Evolutionary conservation across 176 grass and related monocot genomes (phyloP), one percentile per base, ranked within the genome.

Genomic region (Musa beccarii): DNA sequence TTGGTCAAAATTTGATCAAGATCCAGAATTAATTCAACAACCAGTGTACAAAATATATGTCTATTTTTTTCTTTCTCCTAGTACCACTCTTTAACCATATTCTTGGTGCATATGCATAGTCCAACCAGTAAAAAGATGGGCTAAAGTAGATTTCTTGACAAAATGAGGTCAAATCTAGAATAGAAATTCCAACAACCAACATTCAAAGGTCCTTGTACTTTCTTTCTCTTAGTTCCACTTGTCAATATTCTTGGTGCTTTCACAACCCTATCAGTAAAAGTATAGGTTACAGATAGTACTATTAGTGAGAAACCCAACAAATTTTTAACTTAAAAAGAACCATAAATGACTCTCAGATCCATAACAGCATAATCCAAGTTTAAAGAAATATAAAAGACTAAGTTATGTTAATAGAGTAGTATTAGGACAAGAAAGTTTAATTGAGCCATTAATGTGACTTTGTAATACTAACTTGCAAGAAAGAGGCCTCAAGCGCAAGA

Each of bases 401-500:
- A 13, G 26, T 25, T 16, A 52, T 21, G 68, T 12, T n/a, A 14
- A 71, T n/a, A 49, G 13, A 51, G 1, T 71, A 26, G 2, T 62
- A 28, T 43, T 43, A 59, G 55, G 55, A 57, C 2, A 12, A 2
- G 13, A 57, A 57, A 20, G 4, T 14, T 67, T 22, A 67, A 19
- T 11, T 50, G 14, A 51, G 51, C 22, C 6, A 8, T 11, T 19
- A 71, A 13, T 52, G 2, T 1, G 25, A 84, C 15, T 62, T 21
- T 54, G 16, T 59, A 77, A 70, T 68, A 76, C 28, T 64, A 19
- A 98, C 95, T 88, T 98, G 86, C 69, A 98, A 89, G 82, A 98
- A 98, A 74, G 88, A 86, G 16, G 90, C 95, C 66, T 98, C 95
- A 71, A 98, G 68, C 26, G 95, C 95, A 56, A 98, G 84, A 43